Conservation (phyloP, 116 monocot species). For the Posidonia oceanica region DNA sequence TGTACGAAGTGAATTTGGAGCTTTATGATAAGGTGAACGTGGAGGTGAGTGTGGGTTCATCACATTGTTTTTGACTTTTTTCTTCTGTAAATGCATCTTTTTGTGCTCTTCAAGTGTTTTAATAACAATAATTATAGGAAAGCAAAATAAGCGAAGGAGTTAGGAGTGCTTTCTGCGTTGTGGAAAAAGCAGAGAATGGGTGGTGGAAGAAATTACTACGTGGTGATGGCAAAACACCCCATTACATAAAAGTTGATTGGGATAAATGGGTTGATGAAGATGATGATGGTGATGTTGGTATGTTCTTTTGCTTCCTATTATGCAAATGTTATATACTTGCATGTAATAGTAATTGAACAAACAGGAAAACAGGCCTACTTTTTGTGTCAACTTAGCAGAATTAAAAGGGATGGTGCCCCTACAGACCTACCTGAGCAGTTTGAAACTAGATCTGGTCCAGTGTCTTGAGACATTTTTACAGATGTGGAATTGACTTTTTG, state of each 20-base stretch:
- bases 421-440: no score
- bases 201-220: conserved; percentile 84
- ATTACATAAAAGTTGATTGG: conserved; percentile 93
- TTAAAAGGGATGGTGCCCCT: no score
- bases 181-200: conserved; percentile 60
- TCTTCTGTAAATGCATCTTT: not conserved
- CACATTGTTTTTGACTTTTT: not conserved
- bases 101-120: not conserved
- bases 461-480: no score
- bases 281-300: conserved; percentile 44
- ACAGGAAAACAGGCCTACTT: no score
- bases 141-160: conserved; percentile 80
- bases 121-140: conserved; percentile 22
- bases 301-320: not conserved
- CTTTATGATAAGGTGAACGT: conserved; percentile 76
- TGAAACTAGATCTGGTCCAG: no score
- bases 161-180: conserved; percentile 55
- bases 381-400: no score
- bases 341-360: not conserved
- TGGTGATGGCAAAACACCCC: conserved; percentile 69
- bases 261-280: conserved; percentile 94
- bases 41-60: conserved; percentile 37
- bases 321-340: not conserved
- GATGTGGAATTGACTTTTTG: no score
- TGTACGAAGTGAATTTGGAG: conserved; percentile 60